Percentiles rank a stretch among this genome's conserved stretches.
Conservation (phyloP, 345 rosid genomes). For the Acer campestre region DNA sequence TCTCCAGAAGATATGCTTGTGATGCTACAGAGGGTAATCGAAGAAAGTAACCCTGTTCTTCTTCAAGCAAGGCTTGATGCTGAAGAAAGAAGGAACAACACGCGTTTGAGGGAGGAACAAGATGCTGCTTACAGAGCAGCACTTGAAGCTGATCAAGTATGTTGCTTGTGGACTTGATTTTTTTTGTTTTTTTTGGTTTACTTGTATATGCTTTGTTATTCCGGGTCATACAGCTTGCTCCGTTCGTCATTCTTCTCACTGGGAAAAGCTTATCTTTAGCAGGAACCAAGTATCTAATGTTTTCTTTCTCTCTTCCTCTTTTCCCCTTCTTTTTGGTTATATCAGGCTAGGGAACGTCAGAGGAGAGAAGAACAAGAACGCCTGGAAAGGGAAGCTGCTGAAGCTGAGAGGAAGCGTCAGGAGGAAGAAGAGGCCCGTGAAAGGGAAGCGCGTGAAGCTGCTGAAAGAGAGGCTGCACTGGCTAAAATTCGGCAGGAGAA, state of each 20-base stretch:
- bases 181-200: neutral
- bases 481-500: constrained; percentile 86
- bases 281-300: neutral
- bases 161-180: constrained; percentile 13
- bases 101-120: constrained; percentile 93
- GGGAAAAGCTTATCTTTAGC: neutral
- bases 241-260: neutral
- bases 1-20: constrained; percentile 79
- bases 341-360: constrained; percentile 86
- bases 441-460: constrained; percentile 86
- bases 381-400: constrained; percentile 86
- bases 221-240: neutral
- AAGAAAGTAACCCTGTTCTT: constrained; percentile 90
- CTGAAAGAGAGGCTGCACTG: constrained; percentile 76
- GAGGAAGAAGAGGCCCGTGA: constrained; percentile 93
- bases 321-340: neutral
- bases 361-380: constrained; percentile 87
- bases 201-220: constrained; percentile 13
- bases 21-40: constrained; percentile 82
- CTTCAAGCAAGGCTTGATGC: constrained; percentile 88
- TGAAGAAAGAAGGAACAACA: constrained; percentile 85
- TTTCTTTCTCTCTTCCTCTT: constrained; percentile 7
- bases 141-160: constrained; percentile 98
- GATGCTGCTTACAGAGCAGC: constrained; percentile 98
- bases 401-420: constrained; percentile 79